These are phyloP conservation scores for Globisporangium cylindrosporum DNA, from an alignment of 352 stramenopile species.

Conservation along the genomic window DNA sequence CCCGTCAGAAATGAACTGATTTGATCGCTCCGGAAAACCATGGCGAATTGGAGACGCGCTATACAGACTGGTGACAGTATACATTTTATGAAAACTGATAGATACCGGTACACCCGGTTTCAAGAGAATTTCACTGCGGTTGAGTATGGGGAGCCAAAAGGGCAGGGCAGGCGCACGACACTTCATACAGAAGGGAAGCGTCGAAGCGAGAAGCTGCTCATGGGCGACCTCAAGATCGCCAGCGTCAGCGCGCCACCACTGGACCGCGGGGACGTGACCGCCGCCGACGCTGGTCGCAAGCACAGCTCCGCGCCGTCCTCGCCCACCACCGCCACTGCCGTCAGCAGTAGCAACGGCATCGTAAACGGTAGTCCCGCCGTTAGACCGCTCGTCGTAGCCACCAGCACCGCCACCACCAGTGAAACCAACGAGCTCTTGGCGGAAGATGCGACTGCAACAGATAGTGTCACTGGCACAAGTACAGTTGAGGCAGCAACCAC, in stretches of 20 bases:
- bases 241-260: constrained; percentile 10
- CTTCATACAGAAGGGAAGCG: background rate
- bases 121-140: background rate
- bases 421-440: background rate
- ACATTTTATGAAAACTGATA: background rate
- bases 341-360: background rate
- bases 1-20: background rate
- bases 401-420: background rate
- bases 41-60: background rate
- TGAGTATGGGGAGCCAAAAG: background rate
- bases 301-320: background rate
- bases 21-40: background rate
- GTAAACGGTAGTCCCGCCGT: constrained; percentile 1
- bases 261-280: constrained; percentile 4
- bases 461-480: too few relatives aligned
- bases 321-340: background rate
- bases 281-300: background rate
- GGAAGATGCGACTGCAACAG: background rate
- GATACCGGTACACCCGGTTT: background rate
- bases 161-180: background rate
- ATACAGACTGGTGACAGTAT: background rate
- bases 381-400: background rate
- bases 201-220: constrained; percentile 12
- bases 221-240: constrained; percentile 18
- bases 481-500: background rate